Percentiles rank a stretch among this genome's conserved stretches.
phyloP scores from a whole-genome alignment of 1,284 basidiomycete species.

The Spongispora temasekensis region DNA sequence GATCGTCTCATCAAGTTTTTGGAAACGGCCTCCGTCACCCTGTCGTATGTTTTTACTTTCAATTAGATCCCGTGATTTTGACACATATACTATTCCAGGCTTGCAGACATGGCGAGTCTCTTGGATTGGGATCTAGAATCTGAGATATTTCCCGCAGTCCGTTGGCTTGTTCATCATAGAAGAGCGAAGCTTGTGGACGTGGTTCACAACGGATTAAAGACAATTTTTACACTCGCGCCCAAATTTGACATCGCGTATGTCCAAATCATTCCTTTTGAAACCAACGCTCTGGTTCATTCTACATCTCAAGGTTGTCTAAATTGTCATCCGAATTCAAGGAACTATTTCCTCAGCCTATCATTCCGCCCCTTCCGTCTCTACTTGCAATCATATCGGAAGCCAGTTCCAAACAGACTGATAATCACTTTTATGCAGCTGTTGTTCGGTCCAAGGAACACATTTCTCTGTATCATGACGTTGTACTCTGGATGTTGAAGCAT shows the following conservation, averaged over 20 bases:
- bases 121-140: conserved; percentile 86
- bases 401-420: conserved; percentile 59
- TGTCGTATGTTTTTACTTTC: conserved; percentile 52
- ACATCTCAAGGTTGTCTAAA: conserved; percentile 50
- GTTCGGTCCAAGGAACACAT: conserved; percentile 69
- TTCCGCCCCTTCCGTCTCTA: conserved; percentile 75
- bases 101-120: conserved; percentile 84
- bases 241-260: conserved; percentile 70
- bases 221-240: conserved; percentile 76
- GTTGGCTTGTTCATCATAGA: conserved; percentile 89
- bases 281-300: background rate
- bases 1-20: conserved; percentile 70
- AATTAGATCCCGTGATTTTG: background rate
- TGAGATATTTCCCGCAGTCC: conserved; percentile 85
- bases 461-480: conserved; percentile 75
- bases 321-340: conserved; percentile 66
- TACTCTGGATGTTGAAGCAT: conserved; percentile 91
- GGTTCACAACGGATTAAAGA: conserved; percentile 80
- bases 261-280: conserved; percentile 11
- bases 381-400: conserved; percentile 72
- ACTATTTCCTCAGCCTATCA: conserved; percentile 61
- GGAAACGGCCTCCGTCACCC: conserved; percentile 62
- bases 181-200: conserved; percentile 89
- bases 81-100: conserved; percentile 43
- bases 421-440: conserved; percentile 77